phyloP scores from a whole-genome alignment of 1,284 basidiomycete genomes.

The Pseudozyma pruni region DNA sequence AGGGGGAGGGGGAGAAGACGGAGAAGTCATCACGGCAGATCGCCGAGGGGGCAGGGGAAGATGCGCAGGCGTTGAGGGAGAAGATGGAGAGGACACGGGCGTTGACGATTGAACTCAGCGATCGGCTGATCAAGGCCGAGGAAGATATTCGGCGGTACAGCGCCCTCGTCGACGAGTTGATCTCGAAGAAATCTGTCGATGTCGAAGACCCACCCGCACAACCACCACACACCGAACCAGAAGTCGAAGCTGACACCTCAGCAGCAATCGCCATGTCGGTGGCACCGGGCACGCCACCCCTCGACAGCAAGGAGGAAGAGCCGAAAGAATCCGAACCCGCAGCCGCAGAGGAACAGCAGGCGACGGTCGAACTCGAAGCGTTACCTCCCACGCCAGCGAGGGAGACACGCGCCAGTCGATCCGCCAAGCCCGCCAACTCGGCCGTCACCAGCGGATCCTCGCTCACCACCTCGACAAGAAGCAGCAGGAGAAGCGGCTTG shows the following conservation, averaged over 20 bases:
- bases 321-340: not conserved
- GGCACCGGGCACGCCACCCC: not conserved
- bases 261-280: not conserved
- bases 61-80: conserved; percentile 3
- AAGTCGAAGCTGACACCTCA: not conserved
- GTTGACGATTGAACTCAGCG: conserved; percentile 35
- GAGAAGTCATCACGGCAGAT: not conserved
- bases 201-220: too few relatives aligned
- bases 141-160: conserved; percentile 26
- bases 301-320: not conserved
- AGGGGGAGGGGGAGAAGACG: not conserved
- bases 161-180: conserved; percentile 12
- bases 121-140: conserved; percentile 40
- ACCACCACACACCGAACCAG: too few relatives aligned
- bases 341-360: not conserved
- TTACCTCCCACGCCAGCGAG: not conserved
- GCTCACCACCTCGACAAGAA: not conserved
- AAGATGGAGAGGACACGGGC: conserved; percentile 44
- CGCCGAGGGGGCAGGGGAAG: not conserved
- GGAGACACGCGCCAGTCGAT: not conserved
- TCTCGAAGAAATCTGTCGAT: too few relatives aligned
- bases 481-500: conserved; percentile 2
- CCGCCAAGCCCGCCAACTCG: conserved; percentile 1
- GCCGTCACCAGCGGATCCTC: not conserved
- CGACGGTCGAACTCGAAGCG: not conserved